Evolutionary conservation across 805 yeast genomes (phyloP).

Genomic region (Candida pini): DNA sequence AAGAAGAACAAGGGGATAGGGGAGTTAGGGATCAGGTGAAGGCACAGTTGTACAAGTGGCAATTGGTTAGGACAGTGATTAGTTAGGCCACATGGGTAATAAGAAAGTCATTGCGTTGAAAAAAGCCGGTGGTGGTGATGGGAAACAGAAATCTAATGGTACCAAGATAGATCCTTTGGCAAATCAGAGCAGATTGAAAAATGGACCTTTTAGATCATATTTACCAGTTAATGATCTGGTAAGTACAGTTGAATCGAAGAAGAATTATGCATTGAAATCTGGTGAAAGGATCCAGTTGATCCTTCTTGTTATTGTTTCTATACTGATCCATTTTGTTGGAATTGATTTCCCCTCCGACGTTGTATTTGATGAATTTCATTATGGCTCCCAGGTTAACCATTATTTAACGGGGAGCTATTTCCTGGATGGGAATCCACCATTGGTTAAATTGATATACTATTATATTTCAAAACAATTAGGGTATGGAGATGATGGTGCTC

Average conservation of each 20-base stretch:
- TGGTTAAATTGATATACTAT: slow-evolving; percentile 68
- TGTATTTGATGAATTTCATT: slow-evolving; percentile 89
- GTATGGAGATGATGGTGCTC: slow-evolving; percentile 35
- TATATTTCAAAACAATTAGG: slow-evolving; percentile 54
- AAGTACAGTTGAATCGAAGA: no score
- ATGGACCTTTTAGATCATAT: neutral
- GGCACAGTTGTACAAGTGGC: no score
- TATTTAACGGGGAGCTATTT: slow-evolving; percentile 63
- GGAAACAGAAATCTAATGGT: no score
- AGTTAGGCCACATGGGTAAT: no score
- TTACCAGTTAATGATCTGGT: neutral
- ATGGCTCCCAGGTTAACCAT: slow-evolving; percentile 82
- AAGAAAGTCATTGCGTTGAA: no score
- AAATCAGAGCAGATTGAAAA: neutral
- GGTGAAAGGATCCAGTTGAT: slow-evolving; percentile 17
- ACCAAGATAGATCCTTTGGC: no score
- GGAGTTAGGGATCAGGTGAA: no score
- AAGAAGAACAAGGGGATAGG: no score
- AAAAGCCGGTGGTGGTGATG: no score
- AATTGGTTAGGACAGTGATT: no score
- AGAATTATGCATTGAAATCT: no score
- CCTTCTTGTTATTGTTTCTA: slow-evolving; percentile 30
- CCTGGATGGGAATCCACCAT: slow-evolving; percentile 77
- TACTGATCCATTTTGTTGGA: slow-evolving; percentile 50
- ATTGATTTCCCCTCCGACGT: slow-evolving; percentile 66